Evolutionary conservation across 441 rosid species (phyloP).

Genomic region (Raphanus hybrid): DNA sequence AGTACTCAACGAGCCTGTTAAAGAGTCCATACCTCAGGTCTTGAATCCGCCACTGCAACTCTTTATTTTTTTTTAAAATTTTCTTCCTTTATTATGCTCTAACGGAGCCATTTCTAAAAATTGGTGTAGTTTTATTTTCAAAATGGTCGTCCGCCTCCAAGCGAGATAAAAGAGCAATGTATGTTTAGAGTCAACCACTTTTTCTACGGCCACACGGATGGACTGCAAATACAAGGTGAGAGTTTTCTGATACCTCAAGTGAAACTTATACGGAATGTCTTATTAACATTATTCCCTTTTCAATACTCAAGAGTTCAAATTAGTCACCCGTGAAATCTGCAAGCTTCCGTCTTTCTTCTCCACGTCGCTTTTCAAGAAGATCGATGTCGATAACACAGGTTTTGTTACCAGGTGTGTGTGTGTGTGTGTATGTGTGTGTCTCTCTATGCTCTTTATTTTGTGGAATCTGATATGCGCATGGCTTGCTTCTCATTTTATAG

Average conservation of each 20-base stretch:
- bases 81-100: neutral
- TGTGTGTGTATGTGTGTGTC: too few relatives aligned
- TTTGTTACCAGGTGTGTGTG: conserved; percentile 77
- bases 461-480: conserved; percentile 5
- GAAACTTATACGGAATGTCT: conserved; percentile 16
- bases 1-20: conserved; percentile 27
- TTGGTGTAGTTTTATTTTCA: neutral
- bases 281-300: conserved; percentile 6
- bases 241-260: neutral
- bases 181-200: conserved; percentile 69
- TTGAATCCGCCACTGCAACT: too few relatives aligned
- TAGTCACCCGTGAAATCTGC: too few relatives aligned
- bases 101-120: conserved; percentile 7
- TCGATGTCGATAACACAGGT: conserved; percentile 72
- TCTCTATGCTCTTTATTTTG: conserved; percentile 2
- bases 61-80: too few relatives aligned
- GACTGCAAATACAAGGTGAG: conserved; percentile 83
- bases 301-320: too few relatives aligned
- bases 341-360: too few relatives aligned
- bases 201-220: conserved; percentile 74
- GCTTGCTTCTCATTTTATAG: neutral
- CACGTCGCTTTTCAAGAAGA: conserved; percentile 56
- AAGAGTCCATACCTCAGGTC: conserved; percentile 96
- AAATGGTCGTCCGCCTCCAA: conserved; percentile 89
- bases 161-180: conserved; percentile 83